Conservation (phyloP, 1,284 basidiomycete genomes). For the Cutaneotrichosporon curvatum region DNA sequence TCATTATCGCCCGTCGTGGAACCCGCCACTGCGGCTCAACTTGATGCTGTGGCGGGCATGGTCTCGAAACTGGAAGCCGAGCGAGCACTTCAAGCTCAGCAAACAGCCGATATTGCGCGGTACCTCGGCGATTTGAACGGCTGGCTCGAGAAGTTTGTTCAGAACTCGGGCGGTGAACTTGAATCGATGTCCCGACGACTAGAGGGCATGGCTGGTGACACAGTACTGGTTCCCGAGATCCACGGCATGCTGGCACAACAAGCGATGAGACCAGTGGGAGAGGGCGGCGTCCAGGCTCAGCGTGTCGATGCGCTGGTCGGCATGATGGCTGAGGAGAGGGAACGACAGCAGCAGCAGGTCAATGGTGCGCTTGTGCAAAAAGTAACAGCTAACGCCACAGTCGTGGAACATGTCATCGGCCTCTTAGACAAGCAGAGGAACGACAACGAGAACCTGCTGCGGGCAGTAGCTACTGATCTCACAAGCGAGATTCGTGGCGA, state of each 20-base stretch:
- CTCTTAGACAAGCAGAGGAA: conserved; percentile 61
- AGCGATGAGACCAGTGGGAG: neutral
- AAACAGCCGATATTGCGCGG: conserved; percentile 41
- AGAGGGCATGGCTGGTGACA: conserved; percentile 49
- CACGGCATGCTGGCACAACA: conserved; percentile 28
- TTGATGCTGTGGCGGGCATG: conserved; percentile 27
- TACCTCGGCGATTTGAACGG: conserved; percentile 47
- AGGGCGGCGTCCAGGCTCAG: conserved; percentile 28
- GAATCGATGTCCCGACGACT: conserved; percentile 57
- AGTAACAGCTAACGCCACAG: no score
- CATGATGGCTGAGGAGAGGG: conserved; percentile 38
- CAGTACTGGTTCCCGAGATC: conserved; percentile 30
- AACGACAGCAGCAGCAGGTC: conserved; percentile 24
- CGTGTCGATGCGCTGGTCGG: conserved; percentile 35
- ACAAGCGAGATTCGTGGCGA: conserved; percentile 75
- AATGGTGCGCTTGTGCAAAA: conserved; percentile 32
- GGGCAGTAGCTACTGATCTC: conserved; percentile 63
- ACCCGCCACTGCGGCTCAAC: conserved; percentile 14
- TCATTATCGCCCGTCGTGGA: neutral
- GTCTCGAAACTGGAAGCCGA: neutral
- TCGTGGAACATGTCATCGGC: conserved; percentile 53
- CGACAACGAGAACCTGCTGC: conserved; percentile 62
- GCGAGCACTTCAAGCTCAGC: conserved; percentile 32
- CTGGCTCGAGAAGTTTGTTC: conserved; percentile 75
- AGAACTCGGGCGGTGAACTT: conserved; percentile 62